Evolutionary conservation across 345 rosid species (phyloP).

Genomic region (Eucalyptus erythrocorys): DNA sequence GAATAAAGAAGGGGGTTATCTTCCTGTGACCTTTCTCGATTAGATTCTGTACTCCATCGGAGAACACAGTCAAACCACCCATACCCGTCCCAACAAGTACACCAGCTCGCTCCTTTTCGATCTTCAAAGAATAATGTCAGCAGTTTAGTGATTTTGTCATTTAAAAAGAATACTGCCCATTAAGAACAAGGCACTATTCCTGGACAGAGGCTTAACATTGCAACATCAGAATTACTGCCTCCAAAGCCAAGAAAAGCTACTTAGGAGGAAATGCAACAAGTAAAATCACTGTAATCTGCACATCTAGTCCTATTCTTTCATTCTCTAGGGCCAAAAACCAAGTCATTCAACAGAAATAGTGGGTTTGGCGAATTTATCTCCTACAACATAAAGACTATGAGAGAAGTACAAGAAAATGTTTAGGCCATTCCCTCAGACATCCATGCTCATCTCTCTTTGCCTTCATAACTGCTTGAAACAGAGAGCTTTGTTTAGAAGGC

Average conservation of each 20-base stretch:
- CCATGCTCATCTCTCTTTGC: not conserved
- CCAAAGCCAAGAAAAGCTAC: not conserved
- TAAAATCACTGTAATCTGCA: not conserved
- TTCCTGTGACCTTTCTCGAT: slow-evolving; percentile 85
- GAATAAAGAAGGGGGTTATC: slow-evolving; percentile 86
- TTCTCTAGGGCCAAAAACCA: not conserved
- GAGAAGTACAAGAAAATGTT: not conserved
- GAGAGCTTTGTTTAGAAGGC: not conserved
- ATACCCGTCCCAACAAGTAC: slow-evolving; percentile 98
- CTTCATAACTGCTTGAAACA: not conserved
- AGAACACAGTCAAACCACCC: slow-evolving; percentile 90
- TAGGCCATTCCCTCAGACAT: not conserved
- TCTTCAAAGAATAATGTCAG: slow-evolving; percentile 22
- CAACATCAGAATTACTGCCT: not conserved
- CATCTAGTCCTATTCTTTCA: not conserved
- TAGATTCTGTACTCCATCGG: slow-evolving; percentile 75
- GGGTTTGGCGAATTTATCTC: not conserved
- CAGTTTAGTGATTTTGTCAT: not conserved
- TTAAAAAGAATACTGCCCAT: not conserved
- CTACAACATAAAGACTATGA: not conserved
- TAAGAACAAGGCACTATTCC: not conserved
- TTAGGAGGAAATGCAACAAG: not conserved
- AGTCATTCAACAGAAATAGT: not conserved
- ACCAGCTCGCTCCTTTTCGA: slow-evolving; percentile 73
- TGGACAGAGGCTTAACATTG: not conserved